Evolutionary conservation across 208 protist species (phyloP).

Genomic region (Trypanosoma grayi): DNA sequence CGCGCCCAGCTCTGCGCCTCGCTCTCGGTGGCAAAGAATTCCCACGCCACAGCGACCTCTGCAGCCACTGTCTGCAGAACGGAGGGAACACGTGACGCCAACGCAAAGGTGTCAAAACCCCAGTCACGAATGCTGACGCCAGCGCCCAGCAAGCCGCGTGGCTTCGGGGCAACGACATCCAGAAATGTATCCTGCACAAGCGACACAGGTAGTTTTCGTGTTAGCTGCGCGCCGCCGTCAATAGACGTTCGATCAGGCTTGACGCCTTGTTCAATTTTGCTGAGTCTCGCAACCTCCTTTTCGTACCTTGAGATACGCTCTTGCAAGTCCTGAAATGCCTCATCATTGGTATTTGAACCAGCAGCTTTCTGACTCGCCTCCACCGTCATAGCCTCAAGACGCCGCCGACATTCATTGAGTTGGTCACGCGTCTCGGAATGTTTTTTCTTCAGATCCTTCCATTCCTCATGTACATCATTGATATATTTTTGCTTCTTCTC

Average conservation of each 20-base stretch:
- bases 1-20: constrained; percentile 34
- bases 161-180: constrained; percentile 6
- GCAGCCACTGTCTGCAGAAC: constrained; percentile 45
- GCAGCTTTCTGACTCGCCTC: constrained; percentile 10
- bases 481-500: not conserved
- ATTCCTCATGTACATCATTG: not conserved
- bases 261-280: not conserved
- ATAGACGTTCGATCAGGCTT: no score
- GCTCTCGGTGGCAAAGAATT: constrained; percentile 38
- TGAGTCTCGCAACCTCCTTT: constrained; percentile 3
- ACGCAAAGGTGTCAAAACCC: constrained; percentile 40
- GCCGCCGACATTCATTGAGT: constrained; percentile 10
- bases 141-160: not conserved
- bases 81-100: constrained; percentile 30
- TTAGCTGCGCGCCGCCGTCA: no score
- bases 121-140: constrained; percentile 24
- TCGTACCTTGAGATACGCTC: not conserved
- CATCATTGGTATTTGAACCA: not conserved
- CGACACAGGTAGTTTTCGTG: constrained; percentile 9
- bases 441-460: not conserved
- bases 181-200: constrained; percentile 21
- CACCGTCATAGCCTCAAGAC: constrained; percentile 11
- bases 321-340: constrained; percentile 1
- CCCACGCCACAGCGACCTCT: constrained; percentile 44
- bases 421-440: constrained; percentile 11